Evolutionary conservation across 163 green algal species (phyloP), one percentile per base, ranked within the genome.

Genomic region (Scenedesmus sp.): DNA sequence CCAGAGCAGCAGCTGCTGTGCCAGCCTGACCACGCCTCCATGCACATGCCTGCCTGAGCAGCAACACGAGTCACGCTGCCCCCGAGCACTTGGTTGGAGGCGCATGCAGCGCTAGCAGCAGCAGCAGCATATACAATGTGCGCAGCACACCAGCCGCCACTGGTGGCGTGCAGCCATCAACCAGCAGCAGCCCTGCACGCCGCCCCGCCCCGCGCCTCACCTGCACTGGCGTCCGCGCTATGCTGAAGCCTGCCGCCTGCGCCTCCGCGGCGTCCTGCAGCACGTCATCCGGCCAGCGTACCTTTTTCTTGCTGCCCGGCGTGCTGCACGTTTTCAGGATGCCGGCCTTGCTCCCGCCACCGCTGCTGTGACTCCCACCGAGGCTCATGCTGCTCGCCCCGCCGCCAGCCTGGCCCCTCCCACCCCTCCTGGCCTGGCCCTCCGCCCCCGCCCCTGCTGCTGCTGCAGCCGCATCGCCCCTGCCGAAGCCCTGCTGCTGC

Each of bases 211-310:
- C n/a, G 46, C 24, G 30, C 44, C 86, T 86, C 87, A 91, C 87
- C 87, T 87, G 87, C 30, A 26, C 22, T 40, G 42, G 35, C 4
- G 78, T 35, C 2, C 53, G 40, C 26, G 76, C 87, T 81, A 91
- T 87, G 37, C 53, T 87, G 87, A 91, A 91, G 20, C 87, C 87
- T 78, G 82, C 33, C 35, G 44, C 30, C 40, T 83, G 56, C 76
- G 65, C 20, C 65, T 44, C 42, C 78, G 51, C 87, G 1, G 53
- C 49, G 40, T 61, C 86, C 73, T 33, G 1, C 33, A 18, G 24
- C 76, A 51, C 12, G 37, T 84, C 35, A 59, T 91, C 87, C 42
- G 87, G 87, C 87, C 87, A 91, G 16, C 76, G 61, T 85, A 91
- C 87, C 70, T 85, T 87, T 85, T 87, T 87, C 78, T 87, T 82